These are phyloP conservation scores for Fusarium sp. DNA, from an alignment of 2,329 filamentous ascomycete genomes.

Conservation along the genomic window DNA sequence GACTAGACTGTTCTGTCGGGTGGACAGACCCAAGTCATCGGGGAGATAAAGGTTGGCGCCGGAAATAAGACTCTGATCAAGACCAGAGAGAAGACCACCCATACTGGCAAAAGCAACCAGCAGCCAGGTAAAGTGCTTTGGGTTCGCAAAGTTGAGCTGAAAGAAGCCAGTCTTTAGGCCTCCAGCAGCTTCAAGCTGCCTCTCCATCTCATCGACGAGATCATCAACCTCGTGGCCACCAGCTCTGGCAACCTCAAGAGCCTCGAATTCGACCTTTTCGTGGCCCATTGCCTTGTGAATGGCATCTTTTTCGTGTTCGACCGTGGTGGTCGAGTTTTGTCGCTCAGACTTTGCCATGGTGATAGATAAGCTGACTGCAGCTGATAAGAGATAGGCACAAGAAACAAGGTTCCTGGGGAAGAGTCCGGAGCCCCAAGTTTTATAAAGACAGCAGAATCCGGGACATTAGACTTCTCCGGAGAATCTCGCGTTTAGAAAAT, in stretches of 20 bases:
- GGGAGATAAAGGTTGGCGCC: conserved; percentile 78
- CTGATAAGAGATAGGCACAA: conserved; percentile 1
- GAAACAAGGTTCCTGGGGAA: neutral
- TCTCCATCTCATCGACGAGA: conserved; percentile 56
- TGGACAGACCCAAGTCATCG: conserved; percentile 64
- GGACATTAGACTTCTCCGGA: conserved; percentile 34
- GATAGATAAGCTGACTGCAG: neutral
- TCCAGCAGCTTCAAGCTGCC: conserved; percentile 50
- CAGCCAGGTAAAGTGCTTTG: conserved; percentile 74
- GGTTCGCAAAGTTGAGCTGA: conserved; percentile 68
- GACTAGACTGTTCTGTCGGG: conserved; percentile 71
- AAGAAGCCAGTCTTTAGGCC: conserved; percentile 57
- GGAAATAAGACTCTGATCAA: conserved; percentile 79
- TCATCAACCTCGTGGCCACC: conserved; percentile 51
- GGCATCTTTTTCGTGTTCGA: conserved; percentile 35
- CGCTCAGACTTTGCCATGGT: conserved; percentile 30
- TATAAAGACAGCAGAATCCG: conserved; percentile 23
- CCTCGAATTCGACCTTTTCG: conserved; percentile 49
- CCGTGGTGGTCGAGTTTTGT: conserved; percentile 37
- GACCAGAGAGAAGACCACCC: conserved; percentile 77
- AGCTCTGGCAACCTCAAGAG: conserved; percentile 51
- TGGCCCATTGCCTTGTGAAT: conserved; percentile 32
- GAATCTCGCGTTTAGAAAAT: neutral
- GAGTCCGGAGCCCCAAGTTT: conserved; percentile 24
- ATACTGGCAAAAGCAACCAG: conserved; percentile 79